Evolutionary conservation across 768 basidiomycete genomes (phyloP), one percentile per base, ranked within the genome.

Genomic region (Suillus variegatus): DNA sequence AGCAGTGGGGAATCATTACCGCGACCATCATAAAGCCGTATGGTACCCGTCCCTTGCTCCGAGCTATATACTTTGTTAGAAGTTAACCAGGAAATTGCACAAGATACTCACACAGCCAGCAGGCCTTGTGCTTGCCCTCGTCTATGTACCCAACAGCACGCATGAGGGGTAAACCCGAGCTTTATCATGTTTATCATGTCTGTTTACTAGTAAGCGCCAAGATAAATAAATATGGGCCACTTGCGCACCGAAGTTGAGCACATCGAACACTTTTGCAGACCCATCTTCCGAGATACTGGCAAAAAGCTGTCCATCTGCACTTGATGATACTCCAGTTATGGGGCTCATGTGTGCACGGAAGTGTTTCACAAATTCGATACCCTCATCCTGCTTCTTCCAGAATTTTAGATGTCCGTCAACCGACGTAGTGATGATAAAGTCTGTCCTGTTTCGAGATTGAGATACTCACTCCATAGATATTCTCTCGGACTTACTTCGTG

Each of bases 121-220:
- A 99, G 75, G 20, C 90, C 89, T 73, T 94, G 91, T 0, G 92
- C 94, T 71, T 96, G 89, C 56, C 94, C 95, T 25, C 91, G 86
- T 65, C 82, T 83, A 76, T 99, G 97, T 6, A 99, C 91, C 97
- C 97, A 99, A 74, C 94, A 96, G 72, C 94, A 97, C 13, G 94
- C 83, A 67, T 90, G 89, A 12, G 97, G 97, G 22, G 82, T 85
- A 74, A 87, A 99, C 2, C 86, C 91, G 60, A 99, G 82, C 74
- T 94, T 93, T 67, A 99, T 86, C 77, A 98, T 97, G 76, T 97
- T 99, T 72, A 99, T 99, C 97, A 99, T 98, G 76, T 99, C 97
- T 98, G 70, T 46, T 62, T 58, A 28, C 60, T 61, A 5, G 4
- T 57, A 20, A 44, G 41, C 54, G 44, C 54, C 51, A 22, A 22